Evolutionary conservation across 225 moss, liverwort and hornwort genomes (phyloP).

Genomic region (Bryum argenteum): DNA sequence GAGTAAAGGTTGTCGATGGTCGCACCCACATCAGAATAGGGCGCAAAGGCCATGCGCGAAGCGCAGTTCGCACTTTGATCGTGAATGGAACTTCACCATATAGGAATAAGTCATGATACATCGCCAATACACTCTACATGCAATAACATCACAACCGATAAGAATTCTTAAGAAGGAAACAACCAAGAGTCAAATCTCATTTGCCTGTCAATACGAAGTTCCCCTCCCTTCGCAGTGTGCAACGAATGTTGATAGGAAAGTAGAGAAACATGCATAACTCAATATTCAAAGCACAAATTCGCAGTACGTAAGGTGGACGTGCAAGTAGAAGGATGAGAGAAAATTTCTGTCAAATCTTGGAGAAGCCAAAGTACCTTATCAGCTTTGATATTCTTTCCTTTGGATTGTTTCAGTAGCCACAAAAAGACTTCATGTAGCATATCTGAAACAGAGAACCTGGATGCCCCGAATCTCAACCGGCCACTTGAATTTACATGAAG

Average conservation of each 20-base stretch:
- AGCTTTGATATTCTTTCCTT: slow-evolving; percentile 59
- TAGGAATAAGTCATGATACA: slow-evolving; percentile 83
- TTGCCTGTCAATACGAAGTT: slow-evolving; percentile 7
- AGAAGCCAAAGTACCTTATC: slow-evolving; percentile 39
- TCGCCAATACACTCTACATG: slow-evolving; percentile 44
- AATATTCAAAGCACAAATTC: slow-evolving; percentile 5
- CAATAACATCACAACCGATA: slow-evolving; percentile 23
- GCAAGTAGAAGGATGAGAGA: neutral
- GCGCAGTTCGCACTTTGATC: slow-evolving; percentile 86
- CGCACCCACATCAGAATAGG: slow-evolving; percentile 74
- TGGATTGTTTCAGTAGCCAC: slow-evolving; percentile 58
- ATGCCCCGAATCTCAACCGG: slow-evolving; percentile 32
- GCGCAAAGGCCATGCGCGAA: slow-evolving; percentile 76
- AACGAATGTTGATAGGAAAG: slow-evolving; percentile 10
- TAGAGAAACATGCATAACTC: neutral
- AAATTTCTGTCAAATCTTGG: neutral
- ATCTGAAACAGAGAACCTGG: slow-evolving; percentile 39
- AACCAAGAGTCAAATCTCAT: slow-evolving; percentile 18
- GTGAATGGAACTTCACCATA: slow-evolving; percentile 88
- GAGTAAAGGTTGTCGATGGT: slow-evolving; percentile 12
- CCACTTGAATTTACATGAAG: slow-evolving; percentile 27
- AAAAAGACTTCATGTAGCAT: slow-evolving; percentile 30
- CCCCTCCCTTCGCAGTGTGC: slow-evolving; percentile 10
- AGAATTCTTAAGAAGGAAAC: slow-evolving; percentile 20
- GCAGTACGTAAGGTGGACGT: neutral